phyloP scores from a whole-genome alignment of 2,329 filamentous ascomycete genomes.

The Colletotrichum shisoi region DNA sequence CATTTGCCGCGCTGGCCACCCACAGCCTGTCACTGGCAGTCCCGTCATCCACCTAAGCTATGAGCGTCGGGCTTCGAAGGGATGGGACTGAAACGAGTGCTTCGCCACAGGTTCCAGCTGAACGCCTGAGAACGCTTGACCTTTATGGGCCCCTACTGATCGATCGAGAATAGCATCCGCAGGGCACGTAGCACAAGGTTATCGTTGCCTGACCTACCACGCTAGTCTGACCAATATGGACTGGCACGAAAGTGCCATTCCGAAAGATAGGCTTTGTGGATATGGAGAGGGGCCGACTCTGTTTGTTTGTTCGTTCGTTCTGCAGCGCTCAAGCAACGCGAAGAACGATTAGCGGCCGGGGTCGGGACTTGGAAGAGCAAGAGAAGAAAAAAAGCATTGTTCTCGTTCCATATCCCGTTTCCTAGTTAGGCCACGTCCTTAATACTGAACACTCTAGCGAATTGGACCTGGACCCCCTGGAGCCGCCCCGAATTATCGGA shows the following conservation, averaged over 20 bases:
- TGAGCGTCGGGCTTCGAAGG: background rate
- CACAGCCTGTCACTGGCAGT: slow-evolving; percentile 19
- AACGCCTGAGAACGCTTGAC: background rate
- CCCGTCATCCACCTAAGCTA: slow-evolving; percentile 12
- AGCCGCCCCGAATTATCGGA: slow-evolving; percentile 37
- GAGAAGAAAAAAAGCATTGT: slow-evolving; percentile 26
- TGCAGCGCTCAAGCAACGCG: slow-evolving; percentile 22
- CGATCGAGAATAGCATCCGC: slow-evolving; percentile 15
- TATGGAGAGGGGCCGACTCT: background rate
- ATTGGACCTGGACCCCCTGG: slow-evolving; percentile 28
- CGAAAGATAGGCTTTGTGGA: slow-evolving; percentile 3
- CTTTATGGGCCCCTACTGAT: too few relatives aligned
- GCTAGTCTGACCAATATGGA: background rate
- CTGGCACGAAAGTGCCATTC: slow-evolving; percentile 7
- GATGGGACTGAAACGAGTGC: slow-evolving; percentile 30
- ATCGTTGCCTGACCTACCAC: slow-evolving; percentile 30
- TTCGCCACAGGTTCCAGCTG: slow-evolving; percentile 24
- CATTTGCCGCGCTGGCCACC: slow-evolving; percentile 30
- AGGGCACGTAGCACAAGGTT: slow-evolving; percentile 13
- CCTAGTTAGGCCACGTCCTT: slow-evolving; percentile 31
- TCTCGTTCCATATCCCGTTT: slow-evolving; percentile 22
- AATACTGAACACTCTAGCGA: slow-evolving; percentile 23
- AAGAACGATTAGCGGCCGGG: slow-evolving; percentile 14
- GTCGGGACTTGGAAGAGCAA: slow-evolving; percentile 2
- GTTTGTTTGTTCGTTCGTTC: slow-evolving; percentile 13